A percentile compares a stretch with the other conserved stretches of the same genome.
Conservation (phyloP, 2,329 filamentous ascomycete genomes). For the Gremmenia infestans region DNA sequence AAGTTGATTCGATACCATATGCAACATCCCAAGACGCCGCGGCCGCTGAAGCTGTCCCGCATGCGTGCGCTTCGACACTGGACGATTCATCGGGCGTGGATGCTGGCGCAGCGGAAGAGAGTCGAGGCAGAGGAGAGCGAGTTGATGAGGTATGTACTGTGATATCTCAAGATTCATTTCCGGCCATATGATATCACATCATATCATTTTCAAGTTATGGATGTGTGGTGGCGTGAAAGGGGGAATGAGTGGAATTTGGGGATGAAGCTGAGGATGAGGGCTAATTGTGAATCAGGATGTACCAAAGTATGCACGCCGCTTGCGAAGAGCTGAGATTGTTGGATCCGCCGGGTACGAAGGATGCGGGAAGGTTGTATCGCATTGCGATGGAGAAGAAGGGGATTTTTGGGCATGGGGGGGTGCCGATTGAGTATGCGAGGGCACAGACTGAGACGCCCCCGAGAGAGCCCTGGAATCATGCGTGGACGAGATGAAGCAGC, state of each 20-base stretch:
- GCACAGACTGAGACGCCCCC: constrained; percentile 79
- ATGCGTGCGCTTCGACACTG: constrained; percentile 88
- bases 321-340: constrained; percentile 75
- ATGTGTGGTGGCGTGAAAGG: no score
- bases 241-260: not conserved
- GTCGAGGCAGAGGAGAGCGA: constrained; percentile 61
- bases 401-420: constrained; percentile 63
- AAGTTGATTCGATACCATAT: constrained; percentile 67
- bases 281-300: constrained; percentile 40
- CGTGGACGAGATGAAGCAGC: constrained; percentile 62
- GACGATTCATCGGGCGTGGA: constrained; percentile 97
- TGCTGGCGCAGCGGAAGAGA: constrained; percentile 68
- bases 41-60: constrained; percentile 83
- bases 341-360: constrained; percentile 48
- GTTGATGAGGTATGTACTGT: constrained; percentile 56
- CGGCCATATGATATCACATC: not conserved
- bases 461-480: constrained; percentile 83
- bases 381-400: constrained; percentile 89
- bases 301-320: constrained; percentile 76
- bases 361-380: constrained; percentile 72
- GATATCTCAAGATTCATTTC: not conserved
- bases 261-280: not conserved
- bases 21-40: constrained; percentile 61
- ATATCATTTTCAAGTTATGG: no score
- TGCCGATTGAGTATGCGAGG: constrained; percentile 89